These are phyloP conservation scores for Leccinum uliginosum DNA, from an alignment of 768 basidiomycete genomes.

Conservation along the genomic window DNA sequence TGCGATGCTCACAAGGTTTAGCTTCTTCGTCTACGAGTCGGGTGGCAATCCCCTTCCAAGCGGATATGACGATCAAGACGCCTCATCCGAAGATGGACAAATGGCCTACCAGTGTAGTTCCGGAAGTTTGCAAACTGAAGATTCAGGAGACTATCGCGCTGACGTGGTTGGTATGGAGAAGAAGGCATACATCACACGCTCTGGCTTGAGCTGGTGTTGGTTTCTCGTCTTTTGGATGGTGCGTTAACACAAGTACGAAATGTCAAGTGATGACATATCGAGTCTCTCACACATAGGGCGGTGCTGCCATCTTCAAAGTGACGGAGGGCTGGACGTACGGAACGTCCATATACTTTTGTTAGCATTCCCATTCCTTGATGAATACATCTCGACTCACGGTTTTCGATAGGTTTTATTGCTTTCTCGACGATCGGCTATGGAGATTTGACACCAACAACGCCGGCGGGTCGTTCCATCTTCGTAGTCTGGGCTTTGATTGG, in stretches of 20 bases:
- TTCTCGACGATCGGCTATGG: conserved; percentile 76
- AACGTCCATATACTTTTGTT: conserved; percentile 68
- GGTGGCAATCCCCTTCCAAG: conserved; percentile 5
- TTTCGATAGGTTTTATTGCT: conserved; percentile 54
- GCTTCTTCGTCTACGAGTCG: conserved; percentile 37
- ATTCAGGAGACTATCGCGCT: conserved; percentile 14
- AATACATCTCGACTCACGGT: not conserved
- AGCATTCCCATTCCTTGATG: conserved; percentile 15
- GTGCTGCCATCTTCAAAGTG: conserved; percentile 60
- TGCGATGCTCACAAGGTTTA: conserved; percentile 48
- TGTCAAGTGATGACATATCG: not conserved
- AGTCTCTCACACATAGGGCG: conserved; percentile 39
- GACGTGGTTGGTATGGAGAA: conserved; percentile 38
- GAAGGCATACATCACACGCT: conserved; percentile 54
- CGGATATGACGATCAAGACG: not conserved
- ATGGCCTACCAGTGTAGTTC: conserved; percentile 1
- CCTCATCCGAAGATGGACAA: not conserved
- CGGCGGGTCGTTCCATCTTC: conserved; percentile 72
- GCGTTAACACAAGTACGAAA: conserved; percentile 14
- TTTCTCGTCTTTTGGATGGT: conserved; percentile 82
- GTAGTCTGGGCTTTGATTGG: conserved; percentile 76
- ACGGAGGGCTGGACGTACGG: conserved; percentile 71
- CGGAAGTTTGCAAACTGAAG: conserved; percentile 7
- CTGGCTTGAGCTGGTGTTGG: conserved; percentile 49
- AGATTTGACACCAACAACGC: conserved; percentile 57